Evolutionary conservation across 331 rosid genomes (phyloP).

Genomic region (Pyracantha coccinea): DNA sequence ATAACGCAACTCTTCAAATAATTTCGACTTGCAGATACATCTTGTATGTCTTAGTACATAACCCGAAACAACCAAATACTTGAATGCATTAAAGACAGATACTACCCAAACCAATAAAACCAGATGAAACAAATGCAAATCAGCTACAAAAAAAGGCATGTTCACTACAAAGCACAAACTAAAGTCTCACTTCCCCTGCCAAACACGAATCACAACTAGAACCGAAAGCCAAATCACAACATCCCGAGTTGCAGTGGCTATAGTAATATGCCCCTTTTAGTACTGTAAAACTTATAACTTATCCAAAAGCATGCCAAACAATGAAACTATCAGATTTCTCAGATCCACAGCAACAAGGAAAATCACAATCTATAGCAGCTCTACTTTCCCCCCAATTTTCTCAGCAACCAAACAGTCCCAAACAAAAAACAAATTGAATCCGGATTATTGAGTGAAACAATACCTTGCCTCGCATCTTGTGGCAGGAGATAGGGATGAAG

Average conservation of each 20-base stretch:
- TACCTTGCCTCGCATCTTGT: constrained; percentile 99
- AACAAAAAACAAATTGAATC: neutral
- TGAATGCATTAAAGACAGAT: neutral
- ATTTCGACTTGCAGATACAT: neutral
- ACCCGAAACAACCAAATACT: neutral
- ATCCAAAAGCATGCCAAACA: neutral
- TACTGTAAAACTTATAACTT: neutral
- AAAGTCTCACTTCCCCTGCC: neutral
- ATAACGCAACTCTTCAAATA: neutral
- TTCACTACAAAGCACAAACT: neutral
- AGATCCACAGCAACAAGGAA: neutral
- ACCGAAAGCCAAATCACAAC: neutral
- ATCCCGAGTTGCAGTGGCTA: neutral
- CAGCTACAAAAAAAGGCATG: neutral
- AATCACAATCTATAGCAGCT: neutral
- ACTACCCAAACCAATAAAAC: neutral
- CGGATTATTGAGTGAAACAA: neutral
- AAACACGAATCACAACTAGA: neutral
- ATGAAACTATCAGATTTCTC: neutral
- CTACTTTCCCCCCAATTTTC: neutral
- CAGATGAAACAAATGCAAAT: neutral
- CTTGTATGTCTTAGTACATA: neutral
- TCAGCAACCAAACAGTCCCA: neutral
- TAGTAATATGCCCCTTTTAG: neutral
- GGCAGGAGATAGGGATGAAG: constrained; percentile 92